Conservation (phyloP, 1,284 basidiomycete genomes). For the Polyporus tsugae region DNA sequence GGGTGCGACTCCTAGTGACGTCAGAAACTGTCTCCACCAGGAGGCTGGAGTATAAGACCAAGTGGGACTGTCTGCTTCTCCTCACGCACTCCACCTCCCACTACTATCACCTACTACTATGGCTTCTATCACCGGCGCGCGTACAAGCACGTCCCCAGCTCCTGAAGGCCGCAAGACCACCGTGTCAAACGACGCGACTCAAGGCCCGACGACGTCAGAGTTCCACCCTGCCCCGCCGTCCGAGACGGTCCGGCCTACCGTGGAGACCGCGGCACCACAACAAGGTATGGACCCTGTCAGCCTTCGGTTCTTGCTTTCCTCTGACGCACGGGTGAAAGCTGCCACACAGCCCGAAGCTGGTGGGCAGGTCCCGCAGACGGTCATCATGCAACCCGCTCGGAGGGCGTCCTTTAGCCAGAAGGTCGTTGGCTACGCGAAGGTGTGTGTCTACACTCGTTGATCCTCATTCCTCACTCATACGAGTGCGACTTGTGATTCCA, state of each 20-base stretch:
- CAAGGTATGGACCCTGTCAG: conserved; percentile 18
- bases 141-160: conserved; percentile 9
- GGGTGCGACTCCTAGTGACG: background rate
- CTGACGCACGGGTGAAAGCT: conserved; percentile 5
- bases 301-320: background rate
- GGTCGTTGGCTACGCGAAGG: conserved; percentile 33
- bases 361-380: conserved; percentile 10
- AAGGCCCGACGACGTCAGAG: conserved; percentile 16
- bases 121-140: conserved; percentile 15
- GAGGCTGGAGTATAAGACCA: conserved; percentile 5
- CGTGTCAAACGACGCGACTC: background rate
- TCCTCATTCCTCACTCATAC: too few relatives aligned
- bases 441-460: background rate
- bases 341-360: conserved; percentile 28
- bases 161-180: conserved; percentile 4
- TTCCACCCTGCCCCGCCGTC: conserved; percentile 25
- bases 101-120: conserved; percentile 9
- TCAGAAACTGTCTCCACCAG: conserved; percentile 1
- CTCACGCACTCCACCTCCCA: too few relatives aligned
- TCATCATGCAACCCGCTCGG: conserved; percentile 14
- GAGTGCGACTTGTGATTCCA: background rate
- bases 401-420: conserved; percentile 29
- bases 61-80: background rate
- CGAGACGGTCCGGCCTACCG: conserved; percentile 19
- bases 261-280: conserved; percentile 22